Evolutionary conservation across 2,329 filamentous ascomycete genomes (phyloP), one percentile per base, ranked within the genome.

Genomic region (Sporothrix brasiliensis): DNA sequence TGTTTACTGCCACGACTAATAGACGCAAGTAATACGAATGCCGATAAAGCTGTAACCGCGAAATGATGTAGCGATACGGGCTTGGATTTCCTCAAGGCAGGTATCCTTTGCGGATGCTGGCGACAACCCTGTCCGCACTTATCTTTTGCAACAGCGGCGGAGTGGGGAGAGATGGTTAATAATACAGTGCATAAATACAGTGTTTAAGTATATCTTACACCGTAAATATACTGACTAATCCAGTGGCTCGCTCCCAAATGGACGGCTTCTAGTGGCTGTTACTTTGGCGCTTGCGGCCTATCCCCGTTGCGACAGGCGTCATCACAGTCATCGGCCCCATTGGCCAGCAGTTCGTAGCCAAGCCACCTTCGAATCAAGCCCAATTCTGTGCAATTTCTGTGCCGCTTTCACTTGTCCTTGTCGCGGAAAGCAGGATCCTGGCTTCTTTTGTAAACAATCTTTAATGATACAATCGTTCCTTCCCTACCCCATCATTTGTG

Each of bases 31-130:
- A 60, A 52, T 69, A 69, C 54, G 44, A 69, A 50, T 50, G 16
- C 67, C 52, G 67, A 69, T 69, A 61, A 60, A 60, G 67, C 67
- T 68, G 24, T n/a, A 68, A 68, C 49, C 49, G 65, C 34, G 21
- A 52, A n/a, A 34, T 13, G 27, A 44, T 52, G 52, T 16, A 41
- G 44, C 27, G 65, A 67, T 56, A 67, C 2, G 65, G 39, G 14
- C 13, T 5, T 14, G 27, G 52, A 34, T 0, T 16, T 27, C 39
- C 16, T 47, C 39, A 6, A 61, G 6, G 34, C 34, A 41, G 11
- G 41, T 41, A 52, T 21, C 44, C 7, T 60, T n/a, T 24, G 67
- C 67, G 67, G 67, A 61, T n/a, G 27, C 30, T 56, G 47, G 54
- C 54, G 67, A 5, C 47, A 69, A 30, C 67, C 67, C 67, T 52